Base-by-base conservation (phyloP, 2,329 filamentous ascomycete species). In the Phialemonium atrogriseum region DNA sequence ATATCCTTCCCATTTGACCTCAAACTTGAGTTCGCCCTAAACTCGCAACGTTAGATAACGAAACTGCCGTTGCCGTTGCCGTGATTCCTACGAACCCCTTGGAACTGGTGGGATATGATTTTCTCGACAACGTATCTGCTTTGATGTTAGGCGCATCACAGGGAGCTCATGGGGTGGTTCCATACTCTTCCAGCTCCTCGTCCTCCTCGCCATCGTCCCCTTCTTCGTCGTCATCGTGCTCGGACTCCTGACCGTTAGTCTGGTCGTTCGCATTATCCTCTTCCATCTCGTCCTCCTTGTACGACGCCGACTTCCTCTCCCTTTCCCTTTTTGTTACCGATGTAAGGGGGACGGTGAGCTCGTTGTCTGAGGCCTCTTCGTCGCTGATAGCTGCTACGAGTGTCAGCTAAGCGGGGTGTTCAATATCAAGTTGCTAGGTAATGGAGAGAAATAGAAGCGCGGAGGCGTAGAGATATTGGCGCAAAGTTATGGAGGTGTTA, bases 1-100 rank as follows among this genome's bases (percentile, higher is more conserved):
- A 39, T 80, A 91, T 4, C 84, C 84, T 41, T 84, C 74, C 84
- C 84, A 91, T 47, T 89, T 87, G 21, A 91, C 81, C 31, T 80
- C 68, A 48, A 81, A 87, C 27, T 68, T 66, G 1, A 77, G 47
- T 5, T 53, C 51, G 13, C 70, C 71, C 60, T 74, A 37, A 7
- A 24, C 8, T 10, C 4, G 10, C 39, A 11, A 15, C 22, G 26
- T 35, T 24, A 39, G 28, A 20, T 16, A n/a, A 11, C 13, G 24
- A 24, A 12, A 29, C 15, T 34, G 13, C 18, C 16, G 13, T 16
- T 22, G 9, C 11, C 7, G 14, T 13, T 33, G 20, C 27, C 36
- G 8, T 23, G 32, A 37, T 8, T 35, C 32, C 17, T 10, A 22
- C 10, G 5, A 9, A 8, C 5, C 10, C 13, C 7, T 7, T 13